Conservation (phyloP, 1,139 yeast species). For the Hyphopichia khmerensis region DNA sequence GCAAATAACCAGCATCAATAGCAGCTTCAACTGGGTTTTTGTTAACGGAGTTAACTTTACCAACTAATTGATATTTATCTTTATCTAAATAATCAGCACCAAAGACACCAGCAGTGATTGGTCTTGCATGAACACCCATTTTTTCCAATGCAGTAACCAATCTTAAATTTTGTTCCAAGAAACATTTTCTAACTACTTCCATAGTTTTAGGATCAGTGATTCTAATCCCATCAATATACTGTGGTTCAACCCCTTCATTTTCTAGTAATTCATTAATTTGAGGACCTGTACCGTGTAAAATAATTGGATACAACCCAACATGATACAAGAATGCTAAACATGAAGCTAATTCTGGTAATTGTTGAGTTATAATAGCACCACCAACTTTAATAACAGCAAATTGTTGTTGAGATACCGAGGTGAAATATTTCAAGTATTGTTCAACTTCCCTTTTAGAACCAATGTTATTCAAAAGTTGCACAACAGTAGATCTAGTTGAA, state of each 20-base stretch:
- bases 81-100: conserved; percentile 89
- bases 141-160: conserved; percentile 94
- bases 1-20: conserved; percentile 93
- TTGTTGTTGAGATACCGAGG: conserved; percentile 93
- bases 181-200: conserved; percentile 94
- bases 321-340: conserved; percentile 95
- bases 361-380: conserved; percentile 97
- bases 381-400: conserved; percentile 99
- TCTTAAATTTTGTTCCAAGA: conserved; percentile 90
- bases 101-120: conserved; percentile 97
- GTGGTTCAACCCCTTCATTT: conserved; percentile 93
- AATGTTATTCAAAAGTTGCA: conserved; percentile 89
- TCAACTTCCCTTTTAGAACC: conserved; percentile 98
- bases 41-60: conserved; percentile 81
- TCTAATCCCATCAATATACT: conserved; percentile 93
- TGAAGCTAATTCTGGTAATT: conserved; percentile 88
- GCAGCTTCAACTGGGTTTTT: conserved; percentile 93
- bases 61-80: conserved; percentile 89
- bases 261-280: conserved; percentile 94
- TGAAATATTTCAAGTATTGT: conserved; percentile 92
- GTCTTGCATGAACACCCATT: conserved; percentile 97
- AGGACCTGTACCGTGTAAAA: conserved; percentile 98
- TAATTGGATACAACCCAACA: conserved; percentile 95
- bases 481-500: conserved; percentile 90
- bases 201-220: conserved; percentile 93